Base-by-base conservation (phyloP, 23 red algal genomes). In the Gracilaria domingensis region DNA sequence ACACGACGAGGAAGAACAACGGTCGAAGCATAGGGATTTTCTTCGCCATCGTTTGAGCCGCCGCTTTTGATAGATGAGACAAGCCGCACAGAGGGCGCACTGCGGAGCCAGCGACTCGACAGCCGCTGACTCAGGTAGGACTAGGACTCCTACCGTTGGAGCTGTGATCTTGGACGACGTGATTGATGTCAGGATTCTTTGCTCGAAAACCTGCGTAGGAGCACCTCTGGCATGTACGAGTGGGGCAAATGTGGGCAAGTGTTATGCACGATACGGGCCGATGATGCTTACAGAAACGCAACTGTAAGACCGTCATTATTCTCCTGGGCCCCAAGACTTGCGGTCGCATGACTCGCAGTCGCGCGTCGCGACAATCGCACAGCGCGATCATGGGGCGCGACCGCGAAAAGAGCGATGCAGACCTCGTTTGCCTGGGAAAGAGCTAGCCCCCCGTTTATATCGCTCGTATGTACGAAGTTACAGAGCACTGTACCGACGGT, bases 21-120 rank as follows among this genome's bases (percentile, higher is more conserved):
- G 72, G 72, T 25, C 72, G 72, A 13, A 77, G 72, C 72, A 77
- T 49, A n/a, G 42, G 42, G 26, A 77, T 51, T 30, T 45, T 77
- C 45, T 50, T 77, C 39, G 72, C 72, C 72, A 77, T 77, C 42
- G 25, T 18, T 33, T 8, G 39, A 16, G 26, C 38, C 44, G 7
- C 29, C 1, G 23, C 13, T 29, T 23, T 26, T 62, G 24, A 29
- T 4, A 12, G 13, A 29, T 29, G 0, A 23, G 13, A 25, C 4
- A 29, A 25, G 24, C 8, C 13, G 59, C 59, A 8, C 3, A 29
- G 26, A 62, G 6, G 6, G 23, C 14, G 23, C 23, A n/a, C 24
- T 62, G 21, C 21, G 67, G 38, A 73, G 67, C 67, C 34, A 73
- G 67, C 67, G 67, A 73, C 67, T 40, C 14, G 33, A 30, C 24